Percentiles rank a stretch among this genome's conserved stretches.
phyloP scores from a whole-genome alignment of 306 rosid species.

The Cicer cuneatum region DNA sequence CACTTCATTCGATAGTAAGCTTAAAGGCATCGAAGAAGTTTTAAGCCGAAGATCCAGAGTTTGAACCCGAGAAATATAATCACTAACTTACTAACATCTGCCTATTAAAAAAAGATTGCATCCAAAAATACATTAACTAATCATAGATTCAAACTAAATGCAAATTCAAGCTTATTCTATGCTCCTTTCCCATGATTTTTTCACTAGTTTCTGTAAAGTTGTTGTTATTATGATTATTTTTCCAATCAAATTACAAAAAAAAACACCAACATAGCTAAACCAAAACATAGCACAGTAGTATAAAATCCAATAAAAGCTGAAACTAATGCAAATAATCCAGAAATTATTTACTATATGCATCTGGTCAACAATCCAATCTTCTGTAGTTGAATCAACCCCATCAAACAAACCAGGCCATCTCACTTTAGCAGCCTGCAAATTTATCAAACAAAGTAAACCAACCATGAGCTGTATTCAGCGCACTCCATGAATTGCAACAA shows the following conservation, averaged over 20 bases:
- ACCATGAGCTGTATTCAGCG: slow-evolving; percentile 5
- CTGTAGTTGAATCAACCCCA: slow-evolving; percentile 63
- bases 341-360: slow-evolving; percentile 68
- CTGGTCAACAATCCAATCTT: slow-evolving; percentile 80
- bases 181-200: background rate
- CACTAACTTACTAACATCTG: background rate
- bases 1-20: slow-evolving; percentile 10
- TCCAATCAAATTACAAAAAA: slow-evolving; percentile 32
- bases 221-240: background rate
- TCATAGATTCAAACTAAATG: background rate
- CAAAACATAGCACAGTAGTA: background rate
- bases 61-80: background rate
- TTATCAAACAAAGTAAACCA: slow-evolving; percentile 37
- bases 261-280: background rate
- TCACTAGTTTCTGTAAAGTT: background rate
- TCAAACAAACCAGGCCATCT: slow-evolving; percentile 80
- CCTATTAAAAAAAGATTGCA: background rate
- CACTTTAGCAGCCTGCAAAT: slow-evolving; percentile 77
- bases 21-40: background rate
- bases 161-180: slow-evolving; percentile 35
- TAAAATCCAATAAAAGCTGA: no score
- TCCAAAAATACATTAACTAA: slow-evolving; percentile 3
- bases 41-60: background rate
- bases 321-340: slow-evolving; percentile 4
- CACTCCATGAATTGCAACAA: background rate